A percentile compares a stretch with the other conserved stretches of the same genome.
phyloP scores from a whole-genome alignment of 495 filamentous ascomycete species.

The Emericellopsis terricola region DNA sequence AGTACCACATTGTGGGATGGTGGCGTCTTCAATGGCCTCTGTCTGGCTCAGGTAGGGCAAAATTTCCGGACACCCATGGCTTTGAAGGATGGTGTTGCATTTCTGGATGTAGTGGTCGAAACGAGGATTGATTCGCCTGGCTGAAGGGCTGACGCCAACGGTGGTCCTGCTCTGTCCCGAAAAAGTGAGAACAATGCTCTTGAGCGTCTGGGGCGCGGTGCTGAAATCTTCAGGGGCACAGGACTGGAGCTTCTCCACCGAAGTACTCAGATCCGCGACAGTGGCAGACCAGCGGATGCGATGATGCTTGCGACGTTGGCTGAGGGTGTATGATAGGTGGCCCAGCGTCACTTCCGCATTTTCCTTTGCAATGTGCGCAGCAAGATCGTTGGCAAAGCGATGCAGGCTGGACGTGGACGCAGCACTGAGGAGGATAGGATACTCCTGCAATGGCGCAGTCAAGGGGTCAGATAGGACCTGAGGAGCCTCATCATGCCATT shows the following conservation, averaged over 20 bases:
- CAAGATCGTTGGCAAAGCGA: not conserved
- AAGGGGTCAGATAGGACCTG: constrained; percentile 5
- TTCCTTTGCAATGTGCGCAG: not conserved
- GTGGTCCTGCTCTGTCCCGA: not conserved
- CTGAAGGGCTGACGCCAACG: not conserved
- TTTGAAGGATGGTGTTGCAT: constrained; percentile 11
- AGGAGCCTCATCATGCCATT: constrained; percentile 8
- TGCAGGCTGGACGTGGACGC: not conserved
- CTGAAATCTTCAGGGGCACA: not conserved
- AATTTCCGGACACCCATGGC: constrained; percentile 17
- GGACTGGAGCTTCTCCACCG: not conserved
- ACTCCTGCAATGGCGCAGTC: too few species aligned
- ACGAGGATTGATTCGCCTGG: not conserved
- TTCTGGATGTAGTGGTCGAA: constrained; percentile 19
- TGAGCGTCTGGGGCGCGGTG: not conserved
- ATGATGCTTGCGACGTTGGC: not conserved
- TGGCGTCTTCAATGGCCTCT: constrained; percentile 17
- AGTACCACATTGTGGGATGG: constrained; percentile 24
- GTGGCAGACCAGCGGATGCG: not conserved
- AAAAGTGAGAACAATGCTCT: not conserved
- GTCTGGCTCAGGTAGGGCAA: constrained; percentile 31
- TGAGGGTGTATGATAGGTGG: not conserved
- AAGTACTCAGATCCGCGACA: not conserved
- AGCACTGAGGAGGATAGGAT: constrained; percentile 10
- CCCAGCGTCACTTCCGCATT: not conserved